phyloP scores from a whole-genome alignment of 257 asterid genomes.

The Ocimum tenuiflorum region DNA sequence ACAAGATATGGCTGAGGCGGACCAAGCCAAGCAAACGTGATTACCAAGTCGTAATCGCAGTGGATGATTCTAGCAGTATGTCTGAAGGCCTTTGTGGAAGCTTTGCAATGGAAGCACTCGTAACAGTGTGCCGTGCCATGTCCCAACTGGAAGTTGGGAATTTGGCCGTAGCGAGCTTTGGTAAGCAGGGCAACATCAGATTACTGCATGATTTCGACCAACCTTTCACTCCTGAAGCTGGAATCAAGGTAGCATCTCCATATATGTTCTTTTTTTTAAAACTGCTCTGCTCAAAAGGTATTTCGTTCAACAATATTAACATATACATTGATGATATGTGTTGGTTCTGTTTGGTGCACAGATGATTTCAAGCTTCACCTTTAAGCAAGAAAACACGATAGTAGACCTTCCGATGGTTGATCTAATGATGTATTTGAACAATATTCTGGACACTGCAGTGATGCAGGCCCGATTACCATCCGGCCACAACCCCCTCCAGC shows the following conservation, averaged over 20 bases:
- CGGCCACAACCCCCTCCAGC: slow-evolving; percentile 87
- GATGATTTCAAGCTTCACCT: slow-evolving; percentile 91
- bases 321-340: slow-evolving; percentile 1
- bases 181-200: slow-evolving; percentile 80
- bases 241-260: slow-evolving; percentile 48
- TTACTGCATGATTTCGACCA: slow-evolving; percentile 77
- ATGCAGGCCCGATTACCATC: slow-evolving; percentile 69
- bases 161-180: slow-evolving; percentile 84
- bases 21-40: slow-evolving; percentile 87
- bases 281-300: background rate
- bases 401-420: slow-evolving; percentile 77
- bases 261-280: background rate
- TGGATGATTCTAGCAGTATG: slow-evolving; percentile 95
- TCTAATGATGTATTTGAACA: slow-evolving; percentile 63
- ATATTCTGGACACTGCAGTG: slow-evolving; percentile 58
- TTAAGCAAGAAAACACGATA: slow-evolving; percentile 80
- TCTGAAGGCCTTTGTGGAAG: slow-evolving; percentile 68
- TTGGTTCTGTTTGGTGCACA: slow-evolving; percentile 22
- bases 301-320: background rate
- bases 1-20: slow-evolving; percentile 90
- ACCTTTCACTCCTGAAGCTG: slow-evolving; percentile 83
- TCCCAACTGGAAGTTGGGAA: slow-evolving; percentile 89
- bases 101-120: slow-evolving; percentile 84
- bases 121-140: slow-evolving; percentile 95
- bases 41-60: slow-evolving; percentile 90